Conservation (phyloP, 257 asterid species). For the Solanum bulbocastanum region DNA sequence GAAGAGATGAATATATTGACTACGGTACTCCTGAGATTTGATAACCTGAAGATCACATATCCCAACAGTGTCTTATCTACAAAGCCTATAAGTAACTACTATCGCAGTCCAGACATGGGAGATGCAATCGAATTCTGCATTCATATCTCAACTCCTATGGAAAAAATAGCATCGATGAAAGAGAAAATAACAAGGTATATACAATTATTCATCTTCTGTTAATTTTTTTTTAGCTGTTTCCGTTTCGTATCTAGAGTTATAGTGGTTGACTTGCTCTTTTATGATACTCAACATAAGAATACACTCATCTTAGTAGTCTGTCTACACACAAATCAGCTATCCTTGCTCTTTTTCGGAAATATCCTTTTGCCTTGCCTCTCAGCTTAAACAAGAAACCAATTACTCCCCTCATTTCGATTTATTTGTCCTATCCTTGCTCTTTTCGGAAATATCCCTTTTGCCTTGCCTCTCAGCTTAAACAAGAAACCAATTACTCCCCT, state of each 20-base stretch:
- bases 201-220: background rate
- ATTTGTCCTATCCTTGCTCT: background rate
- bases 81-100: conserved; percentile 65
- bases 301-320: background rate
- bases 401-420: background rate
- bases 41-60: conserved; percentile 64
- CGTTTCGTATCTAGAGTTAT: background rate
- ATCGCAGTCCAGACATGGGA: conserved; percentile 95
- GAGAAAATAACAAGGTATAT: conserved; percentile 68
- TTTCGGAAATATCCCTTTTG: background rate
- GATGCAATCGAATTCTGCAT: conserved; percentile 70
- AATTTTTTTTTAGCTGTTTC: background rate
- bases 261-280: background rate
- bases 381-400: background rate
- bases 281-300: background rate
- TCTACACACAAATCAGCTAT: background rate
- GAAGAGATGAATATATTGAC: conserved; percentile 93
- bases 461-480: background rate
- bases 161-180: conserved; percentile 59
- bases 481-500: background rate
- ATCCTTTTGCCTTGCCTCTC: background rate
- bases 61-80: conserved; percentile 71
- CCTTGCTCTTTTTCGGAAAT: background rate
- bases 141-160: conserved; percentile 67
- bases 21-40: conserved; percentile 63